Evolutionary conservation across 2,329 filamentous ascomycete genomes (phyloP).

Genomic region (Trichoderma guizhouense): DNA sequence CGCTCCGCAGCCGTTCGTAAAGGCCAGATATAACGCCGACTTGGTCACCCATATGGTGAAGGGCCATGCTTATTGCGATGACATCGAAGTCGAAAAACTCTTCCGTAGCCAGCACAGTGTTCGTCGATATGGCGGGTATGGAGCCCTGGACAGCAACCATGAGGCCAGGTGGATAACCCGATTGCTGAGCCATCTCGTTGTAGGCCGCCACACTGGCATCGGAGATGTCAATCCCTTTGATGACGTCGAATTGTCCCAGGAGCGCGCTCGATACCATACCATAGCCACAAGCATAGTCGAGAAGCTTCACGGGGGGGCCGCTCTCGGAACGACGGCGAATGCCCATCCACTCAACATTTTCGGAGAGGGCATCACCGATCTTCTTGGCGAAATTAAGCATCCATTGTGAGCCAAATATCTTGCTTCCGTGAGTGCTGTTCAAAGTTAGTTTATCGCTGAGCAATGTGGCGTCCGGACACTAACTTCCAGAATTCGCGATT

Average conservation of each 20-base stretch:
- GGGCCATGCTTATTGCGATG: not conserved
- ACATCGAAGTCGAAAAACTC: constrained; percentile 5
- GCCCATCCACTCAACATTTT: not conserved
- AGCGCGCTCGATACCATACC: constrained; percentile 3
- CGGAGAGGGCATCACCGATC: not conserved
- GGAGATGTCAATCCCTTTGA: constrained; percentile 1
- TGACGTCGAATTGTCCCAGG: not conserved
- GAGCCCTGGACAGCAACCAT: not conserved
- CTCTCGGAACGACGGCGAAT: not conserved
- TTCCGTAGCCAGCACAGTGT: not conserved
- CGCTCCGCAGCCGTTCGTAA: not conserved
- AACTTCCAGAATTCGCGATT: constrained; percentile 7
- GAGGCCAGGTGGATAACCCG: not conserved
- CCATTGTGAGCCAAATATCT: not conserved
- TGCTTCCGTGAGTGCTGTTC: not conserved
- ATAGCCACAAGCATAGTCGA: constrained; percentile 2
- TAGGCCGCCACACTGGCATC: not conserved
- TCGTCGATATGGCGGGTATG: not conserved
- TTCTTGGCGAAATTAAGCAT: not conserved
- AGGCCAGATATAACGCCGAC: not conserved
- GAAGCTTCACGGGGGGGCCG: not conserved
- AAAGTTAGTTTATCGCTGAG: not conserved
- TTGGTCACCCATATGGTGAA: constrained; percentile 2
- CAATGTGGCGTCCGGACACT: not conserved
- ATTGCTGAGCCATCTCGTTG: constrained; percentile 6